Evolutionary conservation across 106 monocot species (phyloP).

Genomic region (Platanthera guangdongensis): DNA sequence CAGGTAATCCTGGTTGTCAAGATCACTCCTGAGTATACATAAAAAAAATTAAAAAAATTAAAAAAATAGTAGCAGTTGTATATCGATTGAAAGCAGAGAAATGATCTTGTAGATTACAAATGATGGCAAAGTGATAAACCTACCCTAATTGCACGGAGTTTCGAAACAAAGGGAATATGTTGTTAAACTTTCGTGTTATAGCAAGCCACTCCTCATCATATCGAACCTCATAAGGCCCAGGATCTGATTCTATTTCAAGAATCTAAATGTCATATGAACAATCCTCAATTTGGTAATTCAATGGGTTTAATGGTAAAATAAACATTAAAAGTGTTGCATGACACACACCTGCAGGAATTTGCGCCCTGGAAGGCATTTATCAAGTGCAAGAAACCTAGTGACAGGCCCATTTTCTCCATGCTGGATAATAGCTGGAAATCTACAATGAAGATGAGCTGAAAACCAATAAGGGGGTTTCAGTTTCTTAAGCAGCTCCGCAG

Average conservation of each 20-base stretch:
- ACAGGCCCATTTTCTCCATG: conserved; percentile 69
- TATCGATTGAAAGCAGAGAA: neutral
- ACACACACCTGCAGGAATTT: conserved; percentile 70
- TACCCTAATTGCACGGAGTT: conserved; percentile 21
- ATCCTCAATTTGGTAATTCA: neutral
- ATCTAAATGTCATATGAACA: conserved; percentile 32
- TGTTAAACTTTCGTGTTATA: conserved; percentile 65
- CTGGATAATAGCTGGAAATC: conserved; percentile 79
- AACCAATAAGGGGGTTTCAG: conserved; percentile 84
- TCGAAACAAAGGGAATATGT: conserved; percentile 55
- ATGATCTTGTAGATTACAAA: neutral
- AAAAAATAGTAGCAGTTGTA: neutral
- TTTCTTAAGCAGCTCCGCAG: conserved; percentile 62
- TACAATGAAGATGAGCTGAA: conserved; percentile 92
- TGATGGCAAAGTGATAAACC: conserved; percentile 2
- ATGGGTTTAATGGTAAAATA: neutral
- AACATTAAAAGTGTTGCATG: neutral
- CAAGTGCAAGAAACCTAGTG: conserved; percentile 95
- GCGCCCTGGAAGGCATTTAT: conserved; percentile 75
- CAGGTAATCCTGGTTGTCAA: conserved; percentile 40
- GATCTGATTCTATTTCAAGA: conserved; percentile 72
- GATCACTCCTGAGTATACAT: conserved; percentile 24
- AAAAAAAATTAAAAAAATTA: neutral
- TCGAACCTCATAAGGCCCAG: conserved; percentile 72
- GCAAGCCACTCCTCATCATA: conserved; percentile 98